phyloP scores from a whole-genome alignment of 2,329 filamentous ascomycete genomes.

The Emmonsiellopsis sp. region DNA sequence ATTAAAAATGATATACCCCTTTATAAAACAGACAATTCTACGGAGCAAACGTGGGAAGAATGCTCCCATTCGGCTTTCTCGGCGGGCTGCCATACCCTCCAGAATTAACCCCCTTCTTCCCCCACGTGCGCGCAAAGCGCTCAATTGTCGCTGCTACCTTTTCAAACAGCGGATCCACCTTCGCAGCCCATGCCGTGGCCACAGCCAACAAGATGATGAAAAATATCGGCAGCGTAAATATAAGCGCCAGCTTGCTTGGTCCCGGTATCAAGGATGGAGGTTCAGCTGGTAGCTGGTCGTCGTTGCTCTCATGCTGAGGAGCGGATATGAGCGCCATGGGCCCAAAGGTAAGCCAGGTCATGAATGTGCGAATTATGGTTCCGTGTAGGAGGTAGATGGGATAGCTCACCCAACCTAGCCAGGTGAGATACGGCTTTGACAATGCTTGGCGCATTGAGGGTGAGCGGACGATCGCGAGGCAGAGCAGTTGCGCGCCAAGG shows the following conservation, averaged over 20 bases:
- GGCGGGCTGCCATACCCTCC: not conserved
- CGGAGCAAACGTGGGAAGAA: not conserved
- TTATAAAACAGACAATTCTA: not conserved
- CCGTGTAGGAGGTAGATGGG: constrained; percentile 58
- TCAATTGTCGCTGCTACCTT: constrained; percentile 19
- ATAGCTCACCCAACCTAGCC: constrained; percentile 56
- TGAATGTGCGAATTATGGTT: constrained; percentile 48
- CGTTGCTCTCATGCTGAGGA: not conserved
- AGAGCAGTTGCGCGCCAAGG: constrained; percentile 41
- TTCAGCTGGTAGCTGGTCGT: not conserved
- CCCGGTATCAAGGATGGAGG: constrained; percentile 22
- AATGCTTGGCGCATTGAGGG: constrained; percentile 44
- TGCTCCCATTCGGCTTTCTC: not conserved
- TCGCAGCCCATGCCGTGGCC: constrained; percentile 44
- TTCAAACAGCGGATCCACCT: constrained; percentile 45
- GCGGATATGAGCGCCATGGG: constrained; percentile 19
- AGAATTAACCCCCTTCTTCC: not conserved
- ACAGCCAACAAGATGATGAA: constrained; percentile 39
- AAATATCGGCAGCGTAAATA: constrained; percentile 37
- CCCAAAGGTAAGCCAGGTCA: constrained; percentile 53
- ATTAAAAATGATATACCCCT: too few relatives aligned
- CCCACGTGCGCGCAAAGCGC: constrained; percentile 16
- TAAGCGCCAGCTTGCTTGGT: constrained; percentile 29
- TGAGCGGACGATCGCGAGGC: constrained; percentile 46
- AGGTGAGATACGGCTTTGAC: constrained; percentile 48